Base-by-base conservation (phyloP, 2,329 filamentous ascomycete genomes). In the Talaromyces sp. region DNA sequence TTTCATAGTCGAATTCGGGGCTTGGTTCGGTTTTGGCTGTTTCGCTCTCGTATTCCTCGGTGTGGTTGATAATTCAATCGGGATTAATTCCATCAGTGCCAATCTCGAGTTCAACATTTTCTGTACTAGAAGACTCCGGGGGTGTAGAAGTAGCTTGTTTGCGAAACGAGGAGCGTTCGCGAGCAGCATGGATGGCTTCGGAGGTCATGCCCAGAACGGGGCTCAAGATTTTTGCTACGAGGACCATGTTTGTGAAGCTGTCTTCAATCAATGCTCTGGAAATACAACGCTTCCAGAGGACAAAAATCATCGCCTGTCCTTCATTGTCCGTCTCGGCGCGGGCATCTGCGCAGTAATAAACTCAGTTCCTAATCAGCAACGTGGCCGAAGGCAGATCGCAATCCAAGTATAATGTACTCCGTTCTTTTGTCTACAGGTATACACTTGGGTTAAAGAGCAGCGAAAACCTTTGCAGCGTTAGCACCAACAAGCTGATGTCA, bases 161-260 rank as follows among this genome's bases (percentile, higher is more conserved):
- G 3, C 40, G 38, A 11, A 40, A 40, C 11, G 29, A 36, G 4
- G n/a, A 49, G 62, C 62, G 51, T 5, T 45, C 25, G 40, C 51
- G 51, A 15, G 40, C 38, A 15, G 61, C 51, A 17, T 63, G 36
- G 38, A 63, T 58, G 29, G 40, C 61, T 59, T 64, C 53, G 0
- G 29, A 64, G 7, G 31, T 59, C n/a, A 64, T 8, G 0, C 53
- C 62, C 4, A 51, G n/a, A 22, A 54, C 29, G 25, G 40, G n/a
- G 38, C 61, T 43, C 1, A 36, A 1, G 5, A 54, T 22, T n/a
- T 63, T 58, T n/a, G 29, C 38, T 19, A 58, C 17, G 10, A 54
- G 36, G 29, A 17, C 22, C 60, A 63, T 63, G n/a, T 13, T 61
- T 61, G 47, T 2, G 6, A 10, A 1, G 7, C 15, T 27, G 25